phyloP scores from a whole-genome alignment of 495 filamentous ascomycete genomes.

The Emericellopsis terricola region DNA sequence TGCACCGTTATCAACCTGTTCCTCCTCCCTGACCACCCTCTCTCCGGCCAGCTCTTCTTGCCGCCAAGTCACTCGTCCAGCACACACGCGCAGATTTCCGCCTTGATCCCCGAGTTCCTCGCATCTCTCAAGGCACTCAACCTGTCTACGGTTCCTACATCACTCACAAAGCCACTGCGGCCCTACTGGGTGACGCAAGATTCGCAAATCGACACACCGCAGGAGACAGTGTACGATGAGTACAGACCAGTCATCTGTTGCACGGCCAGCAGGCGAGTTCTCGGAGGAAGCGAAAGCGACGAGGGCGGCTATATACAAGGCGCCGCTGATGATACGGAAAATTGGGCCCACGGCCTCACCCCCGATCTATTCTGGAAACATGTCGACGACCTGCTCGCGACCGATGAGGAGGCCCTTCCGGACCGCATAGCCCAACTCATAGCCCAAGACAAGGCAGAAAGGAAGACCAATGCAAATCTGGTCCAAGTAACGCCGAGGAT shows the following conservation, averaged over 20 bases:
- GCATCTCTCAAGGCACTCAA: conserved; percentile 30
- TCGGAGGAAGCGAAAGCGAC: conserved; percentile 39
- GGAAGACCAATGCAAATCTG: conserved; percentile 10
- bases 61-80: conserved; percentile 46
- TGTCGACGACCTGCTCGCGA: conserved; percentile 30
- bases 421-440: conserved; percentile 41
- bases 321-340: conserved; percentile 82
- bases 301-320: conserved; percentile 79
- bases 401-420: conserved; percentile 46
- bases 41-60: conserved; percentile 48
- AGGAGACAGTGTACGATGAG: conserved; percentile 22
- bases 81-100: conserved; percentile 65
- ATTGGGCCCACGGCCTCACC: conserved; percentile 67
- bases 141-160: conserved; percentile 11
- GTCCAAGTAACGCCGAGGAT: conserved; percentile 16
- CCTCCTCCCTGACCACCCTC: conserved; percentile 44
- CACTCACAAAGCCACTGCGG: conserved; percentile 37
- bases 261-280: conserved; percentile 54
- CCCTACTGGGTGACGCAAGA: conserved; percentile 44
- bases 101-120: conserved; percentile 48
- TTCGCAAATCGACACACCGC: conserved; percentile 13
- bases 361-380: conserved; percentile 64
- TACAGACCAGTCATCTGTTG: conserved; percentile 62
- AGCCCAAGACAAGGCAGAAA: conserved; percentile 5
- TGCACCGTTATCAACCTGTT: conserved; percentile 63